phyloP scores from a whole-genome alignment of 306 rosid species.

The Trifolium dubium region DNA sequence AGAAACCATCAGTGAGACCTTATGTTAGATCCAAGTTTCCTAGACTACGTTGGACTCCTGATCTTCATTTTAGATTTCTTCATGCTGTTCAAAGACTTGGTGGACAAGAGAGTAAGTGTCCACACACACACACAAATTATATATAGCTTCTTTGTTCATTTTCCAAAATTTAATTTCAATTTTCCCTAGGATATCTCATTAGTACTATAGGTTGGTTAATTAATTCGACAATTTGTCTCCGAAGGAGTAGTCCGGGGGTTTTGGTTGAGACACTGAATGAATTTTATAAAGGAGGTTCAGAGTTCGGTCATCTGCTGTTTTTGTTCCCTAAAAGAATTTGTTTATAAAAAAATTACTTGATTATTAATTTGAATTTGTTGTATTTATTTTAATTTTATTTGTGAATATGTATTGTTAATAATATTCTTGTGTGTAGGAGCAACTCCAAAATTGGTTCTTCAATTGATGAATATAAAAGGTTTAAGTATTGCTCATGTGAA shows the following conservation, averaged over 20 bases:
- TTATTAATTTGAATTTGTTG: too few relatives aligned
- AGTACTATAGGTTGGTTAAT: slow-evolving; percentile 21
- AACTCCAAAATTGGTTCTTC: slow-evolving; percentile 98
- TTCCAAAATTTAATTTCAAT: slow-evolving; percentile 26
- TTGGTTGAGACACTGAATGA: too few relatives aligned
- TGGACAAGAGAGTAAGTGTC: slow-evolving; percentile 86
- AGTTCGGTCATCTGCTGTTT: too few relatives aligned
- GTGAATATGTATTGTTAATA: background rate
- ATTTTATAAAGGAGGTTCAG: too few relatives aligned
- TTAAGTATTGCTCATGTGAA: slow-evolving; percentile 92
- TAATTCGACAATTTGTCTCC: background rate
- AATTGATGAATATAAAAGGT: slow-evolving; percentile 91
- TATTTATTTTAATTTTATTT: background rate
- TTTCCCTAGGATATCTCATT: background rate
- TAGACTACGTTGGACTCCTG: slow-evolving; percentile 89
- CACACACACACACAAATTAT: background rate
- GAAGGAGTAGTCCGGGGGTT: too few relatives aligned
- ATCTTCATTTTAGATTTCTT: slow-evolving; percentile 88
- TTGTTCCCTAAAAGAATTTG: too few relatives aligned
- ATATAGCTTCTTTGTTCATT: background rate
- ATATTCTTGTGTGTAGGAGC: slow-evolving; percentile 64
- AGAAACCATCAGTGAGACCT: slow-evolving; percentile 69
- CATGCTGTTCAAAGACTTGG: slow-evolving; percentile 93
- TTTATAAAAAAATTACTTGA: too few relatives aligned
- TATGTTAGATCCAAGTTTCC: slow-evolving; percentile 95